Base-by-base conservation (phyloP, 116 monocot genomes). In the Dioscorea cayenensis region DNA sequence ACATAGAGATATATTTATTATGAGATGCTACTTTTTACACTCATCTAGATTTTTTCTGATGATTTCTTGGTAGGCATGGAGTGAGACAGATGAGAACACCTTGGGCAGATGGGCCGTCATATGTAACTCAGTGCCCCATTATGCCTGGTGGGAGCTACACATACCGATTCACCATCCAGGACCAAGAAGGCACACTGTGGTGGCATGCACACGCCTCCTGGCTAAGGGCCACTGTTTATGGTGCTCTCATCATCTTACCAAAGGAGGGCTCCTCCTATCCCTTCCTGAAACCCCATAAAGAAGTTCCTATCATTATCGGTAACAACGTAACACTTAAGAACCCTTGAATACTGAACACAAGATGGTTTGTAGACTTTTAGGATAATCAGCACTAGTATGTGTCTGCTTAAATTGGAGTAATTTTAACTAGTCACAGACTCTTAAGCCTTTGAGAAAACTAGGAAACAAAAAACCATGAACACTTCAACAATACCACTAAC, bases 41-140 rank as follows among this genome's bases (percentile, higher is more conserved):
- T 43, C 43, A 55, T n/a, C 17, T 16, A 55, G 18, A 2, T 55
- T 43, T 6, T 16, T 19, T 5, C 14, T 16, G 5, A 22, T 62
- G 62, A 7, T 21, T 62, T 62, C 21, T 22, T 23, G 20, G 22
- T 22, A 84, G 84, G 86, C 86, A 86, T 48, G 86, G 86, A 3
- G 71, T 86, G 5, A 37, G 86, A 8, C 86, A 86, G 63, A 60
- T 82, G 77, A 76, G 86, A 23, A 86, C 82, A 27, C 78, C 72
- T 2, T 86, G 86, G 86, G 75, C 86, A 0, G 86, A 86, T 49
- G 86, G 86, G 13, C 86, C 86, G 0, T 82, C 78, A 70, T 82
- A 76, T 16, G 82, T 86, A 67, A 86, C 86, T 7, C 86, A 86
- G 66, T 86, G 86, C 43, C 86, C 86, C 48, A 82, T 86, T 21